phyloP scores from a whole-genome alignment of 306 rosid genomes.

The Malus asiatica region DNA sequence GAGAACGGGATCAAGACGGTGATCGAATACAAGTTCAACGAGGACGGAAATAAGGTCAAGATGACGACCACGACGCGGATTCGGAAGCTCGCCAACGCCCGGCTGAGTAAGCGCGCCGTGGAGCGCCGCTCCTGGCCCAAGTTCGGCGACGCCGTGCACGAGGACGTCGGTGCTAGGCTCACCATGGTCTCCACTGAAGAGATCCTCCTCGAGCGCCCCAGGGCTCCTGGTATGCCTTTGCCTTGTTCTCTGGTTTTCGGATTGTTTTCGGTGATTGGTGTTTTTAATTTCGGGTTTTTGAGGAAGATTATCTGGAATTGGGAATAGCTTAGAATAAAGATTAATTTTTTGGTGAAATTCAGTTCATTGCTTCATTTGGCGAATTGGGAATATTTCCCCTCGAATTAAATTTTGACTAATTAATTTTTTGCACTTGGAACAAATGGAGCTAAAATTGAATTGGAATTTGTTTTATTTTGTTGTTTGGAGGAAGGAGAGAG shows the following conservation, averaged over 20 bases:
- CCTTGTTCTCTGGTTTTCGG: neutral
- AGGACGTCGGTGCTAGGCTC: slow-evolving; percentile 75
- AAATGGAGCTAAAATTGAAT: neutral
- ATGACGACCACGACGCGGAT: slow-evolving; percentile 66
- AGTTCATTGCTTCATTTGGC: neutral
- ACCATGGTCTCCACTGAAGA: slow-evolving; percentile 96
- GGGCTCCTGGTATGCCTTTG: slow-evolving; percentile 56
- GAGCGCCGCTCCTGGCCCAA: slow-evolving; percentile 76
- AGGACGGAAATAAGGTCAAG: slow-evolving; percentile 72
- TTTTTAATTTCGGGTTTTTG: neutral
- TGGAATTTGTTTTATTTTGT: neutral
- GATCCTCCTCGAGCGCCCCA: slow-evolving; percentile 81
- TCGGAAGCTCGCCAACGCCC: slow-evolving; percentile 56
- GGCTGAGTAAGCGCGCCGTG: slow-evolving; percentile 51
- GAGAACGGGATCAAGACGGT: slow-evolving; percentile 73
- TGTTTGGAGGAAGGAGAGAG: neutral
- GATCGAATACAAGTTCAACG: slow-evolving; percentile 71
- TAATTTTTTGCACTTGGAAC: neutral
- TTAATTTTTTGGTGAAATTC: neutral
- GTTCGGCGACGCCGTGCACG: slow-evolving; percentile 83
- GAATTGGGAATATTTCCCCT: neutral
- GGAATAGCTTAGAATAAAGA: neutral
- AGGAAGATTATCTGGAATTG: neutral
- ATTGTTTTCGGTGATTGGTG: neutral
- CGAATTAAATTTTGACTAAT: neutral